These are phyloP conservation scores for Extremus antarcticus DNA, from an alignment of 495 filamentous ascomycete genomes.

Conservation along the genomic window DNA sequence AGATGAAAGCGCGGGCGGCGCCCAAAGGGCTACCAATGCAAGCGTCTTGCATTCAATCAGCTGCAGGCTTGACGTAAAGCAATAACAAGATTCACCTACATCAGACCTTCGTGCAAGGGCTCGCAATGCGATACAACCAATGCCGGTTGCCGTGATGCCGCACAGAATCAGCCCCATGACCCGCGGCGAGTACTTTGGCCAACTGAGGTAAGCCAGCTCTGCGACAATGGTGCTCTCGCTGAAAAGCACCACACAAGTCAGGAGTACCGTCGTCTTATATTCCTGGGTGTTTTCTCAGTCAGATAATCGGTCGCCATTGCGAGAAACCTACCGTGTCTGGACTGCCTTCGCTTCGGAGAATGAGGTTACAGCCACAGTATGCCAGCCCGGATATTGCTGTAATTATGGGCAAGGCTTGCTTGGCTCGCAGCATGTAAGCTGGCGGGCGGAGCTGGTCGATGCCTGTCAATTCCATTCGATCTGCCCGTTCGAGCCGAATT, in stretches of 20 bases:
- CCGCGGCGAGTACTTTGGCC: not conserved
- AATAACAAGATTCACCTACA: not conserved
- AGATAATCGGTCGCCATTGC: not conserved
- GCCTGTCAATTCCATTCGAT: not conserved
- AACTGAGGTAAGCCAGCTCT: not conserved
- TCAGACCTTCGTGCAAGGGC: not conserved
- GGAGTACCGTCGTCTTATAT: not conserved
- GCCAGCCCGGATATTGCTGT: not conserved
- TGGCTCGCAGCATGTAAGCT: not conserved
- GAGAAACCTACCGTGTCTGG: not conserved
- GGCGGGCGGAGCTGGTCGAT: not conserved
- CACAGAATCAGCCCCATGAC: not conserved
- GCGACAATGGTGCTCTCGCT: not conserved
- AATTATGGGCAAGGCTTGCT: not conserved
- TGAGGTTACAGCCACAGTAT: not conserved
- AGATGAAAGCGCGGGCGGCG: not conserved
- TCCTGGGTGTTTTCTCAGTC: not conserved
- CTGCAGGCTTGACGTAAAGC: not conserved
- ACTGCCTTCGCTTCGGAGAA: not conserved
- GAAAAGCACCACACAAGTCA: not conserved
- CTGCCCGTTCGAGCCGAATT: not conserved
- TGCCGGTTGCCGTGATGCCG: not conserved
- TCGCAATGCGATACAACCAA: not conserved
- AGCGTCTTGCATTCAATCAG: not conserved
- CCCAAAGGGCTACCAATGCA: not conserved